Percentiles rank a stretch among this genome's conserved stretches.
Conservation (phyloP, 306 rosid species). For the Coriaria nepalensis region DNA sequence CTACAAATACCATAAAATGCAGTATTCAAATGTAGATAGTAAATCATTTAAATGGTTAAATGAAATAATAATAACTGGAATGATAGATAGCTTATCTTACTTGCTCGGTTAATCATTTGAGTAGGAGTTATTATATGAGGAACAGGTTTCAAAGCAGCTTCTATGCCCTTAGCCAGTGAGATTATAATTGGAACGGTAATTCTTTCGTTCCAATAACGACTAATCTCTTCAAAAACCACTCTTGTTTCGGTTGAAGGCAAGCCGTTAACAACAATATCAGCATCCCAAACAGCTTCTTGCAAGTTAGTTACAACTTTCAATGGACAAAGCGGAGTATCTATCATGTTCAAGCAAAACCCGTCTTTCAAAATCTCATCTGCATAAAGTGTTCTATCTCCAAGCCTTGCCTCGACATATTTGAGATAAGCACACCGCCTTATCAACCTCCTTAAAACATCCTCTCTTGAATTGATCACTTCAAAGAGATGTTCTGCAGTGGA, state of each 20-base stretch:
- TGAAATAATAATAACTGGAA: background rate
- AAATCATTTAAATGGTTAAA: background rate
- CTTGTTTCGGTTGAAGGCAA: constrained; percentile 84
- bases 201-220: constrained; percentile 82
- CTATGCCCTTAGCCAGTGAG: constrained; percentile 75
- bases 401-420: constrained; percentile 85
- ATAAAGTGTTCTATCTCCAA: constrained; percentile 66
- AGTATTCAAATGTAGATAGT: background rate
- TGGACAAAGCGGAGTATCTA: constrained; percentile 83
- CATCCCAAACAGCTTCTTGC: constrained; percentile 99
- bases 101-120: constrained; percentile 68
- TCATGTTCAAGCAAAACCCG: constrained; percentile 89
- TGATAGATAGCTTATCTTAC: constrained; percentile 28
- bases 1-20: constrained; percentile 18
- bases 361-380: constrained; percentile 92
- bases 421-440: constrained; percentile 76
- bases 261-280: constrained; percentile 90
- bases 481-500: constrained; percentile 73
- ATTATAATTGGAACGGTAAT: constrained; percentile 68
- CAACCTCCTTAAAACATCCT: constrained; percentile 77
- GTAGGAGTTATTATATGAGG: constrained; percentile 91
- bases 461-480: constrained; percentile 78
- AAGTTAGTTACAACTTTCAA: constrained; percentile 82
- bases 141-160: constrained; percentile 75
- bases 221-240: constrained; percentile 80